These are phyloP conservation scores for Mallotus japonicus DNA, from an alignment of 441 rosid species.

Conservation along the genomic window DNA sequence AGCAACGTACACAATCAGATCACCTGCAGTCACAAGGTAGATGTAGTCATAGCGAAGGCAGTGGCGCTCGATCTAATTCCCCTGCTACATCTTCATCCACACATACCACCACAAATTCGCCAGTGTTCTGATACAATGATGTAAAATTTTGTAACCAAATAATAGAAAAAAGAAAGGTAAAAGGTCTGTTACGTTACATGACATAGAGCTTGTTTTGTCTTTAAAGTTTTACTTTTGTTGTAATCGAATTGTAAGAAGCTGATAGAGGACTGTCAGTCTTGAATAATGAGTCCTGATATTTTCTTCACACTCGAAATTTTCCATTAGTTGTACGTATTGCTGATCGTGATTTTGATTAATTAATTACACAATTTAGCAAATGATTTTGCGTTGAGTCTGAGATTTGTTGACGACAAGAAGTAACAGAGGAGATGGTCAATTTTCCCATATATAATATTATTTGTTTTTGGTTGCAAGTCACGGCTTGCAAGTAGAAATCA, in stretches of 20 bases:
- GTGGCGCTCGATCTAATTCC: constrained; percentile 44
- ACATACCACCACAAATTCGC: constrained; percentile 58
- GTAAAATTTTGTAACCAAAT: constrained; percentile 39
- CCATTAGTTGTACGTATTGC: background rate
- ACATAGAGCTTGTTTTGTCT: constrained; percentile 1
- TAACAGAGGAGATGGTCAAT: constrained; percentile 1
- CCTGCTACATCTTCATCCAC: constrained; percentile 71
- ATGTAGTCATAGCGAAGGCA: constrained; percentile 42
- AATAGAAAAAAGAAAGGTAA: background rate
- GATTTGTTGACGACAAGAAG: constrained; percentile 3
- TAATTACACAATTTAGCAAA: background rate
- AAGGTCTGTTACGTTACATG: background rate
- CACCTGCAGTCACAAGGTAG: constrained; percentile 41
- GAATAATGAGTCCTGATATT: background rate
- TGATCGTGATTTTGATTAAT: background rate
- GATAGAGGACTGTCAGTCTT: background rate
- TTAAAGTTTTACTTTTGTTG: background rate
- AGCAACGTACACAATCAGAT: constrained; percentile 20
- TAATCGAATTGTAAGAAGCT: background rate
- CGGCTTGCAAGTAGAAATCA: background rate
- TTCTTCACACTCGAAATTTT: background rate
- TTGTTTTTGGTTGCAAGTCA: background rate
- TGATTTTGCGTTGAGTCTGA: background rate
- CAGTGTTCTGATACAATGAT: constrained; percentile 25
- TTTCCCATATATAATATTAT: background rate